Base-by-base conservation (phyloP, 257 asterid genomes). In the Solanum corneliomulleri region DNA sequence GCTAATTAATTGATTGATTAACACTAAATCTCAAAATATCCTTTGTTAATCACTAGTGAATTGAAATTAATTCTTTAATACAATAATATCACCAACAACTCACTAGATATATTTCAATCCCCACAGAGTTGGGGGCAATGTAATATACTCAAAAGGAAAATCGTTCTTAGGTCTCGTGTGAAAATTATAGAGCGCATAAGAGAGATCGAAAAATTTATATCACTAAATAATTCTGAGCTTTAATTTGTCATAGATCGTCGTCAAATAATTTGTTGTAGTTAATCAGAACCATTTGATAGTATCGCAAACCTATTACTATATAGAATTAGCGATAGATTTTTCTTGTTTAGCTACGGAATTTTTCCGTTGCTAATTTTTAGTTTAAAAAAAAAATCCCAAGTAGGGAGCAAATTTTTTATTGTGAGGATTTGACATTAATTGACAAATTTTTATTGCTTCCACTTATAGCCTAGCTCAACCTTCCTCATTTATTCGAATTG, bases 21-120 rank as follows among this genome's bases (percentile, higher is more conserved):
- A 41, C 29, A 64, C 81, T 37, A 82, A 89, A 74, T 83, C 86
- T 88, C 27, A 75, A 27, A 66, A 41, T 75, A 56, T 44, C 11
- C 21, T 58, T 45, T 21, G 58, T 52, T 84, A 35, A 49, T 18
- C 69, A 44, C 18, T 16, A 11, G 27, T 84, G 39, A 70, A 16
- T 33, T 33, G 44, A 31, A 70, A 33, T 33, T 70, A 70, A 70
- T 31, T 70, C 25, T 70, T 33, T 33, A 33, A 70, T 70, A 1
- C 78, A 70, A 70, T 27, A 70, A 33, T 37, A 70, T 16, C 25
- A 64, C 33, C 33, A 64, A 64, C 71, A 64, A 64, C n/a, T n/a
- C 25, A 70, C n/a, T 70, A 31, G 13, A 29, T 6, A 68, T 68
- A 9, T 70, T 15, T 31, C n/a, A 70, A 70, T 31, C 12, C 7